Conservation (phyloP, 257 asterid genomes). For the Petunia secreta region DNA sequence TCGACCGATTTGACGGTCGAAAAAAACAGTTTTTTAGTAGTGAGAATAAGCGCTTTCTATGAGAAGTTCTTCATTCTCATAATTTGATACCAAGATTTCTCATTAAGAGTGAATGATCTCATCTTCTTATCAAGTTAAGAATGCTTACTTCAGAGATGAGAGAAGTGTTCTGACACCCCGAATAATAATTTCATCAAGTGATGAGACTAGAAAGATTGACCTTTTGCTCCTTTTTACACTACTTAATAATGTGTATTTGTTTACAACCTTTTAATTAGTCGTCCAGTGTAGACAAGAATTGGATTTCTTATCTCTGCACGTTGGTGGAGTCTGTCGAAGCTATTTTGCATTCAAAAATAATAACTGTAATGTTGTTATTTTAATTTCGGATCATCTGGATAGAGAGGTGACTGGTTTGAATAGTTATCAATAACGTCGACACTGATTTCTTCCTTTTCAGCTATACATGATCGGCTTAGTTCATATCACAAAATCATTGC, state of each 20-base stretch:
- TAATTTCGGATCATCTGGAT: neutral
- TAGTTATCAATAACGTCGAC: neutral
- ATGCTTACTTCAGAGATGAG: neutral
- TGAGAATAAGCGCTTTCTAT: no score
- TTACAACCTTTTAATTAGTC: neutral
- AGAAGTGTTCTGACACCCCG: no score
- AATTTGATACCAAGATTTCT: no score
- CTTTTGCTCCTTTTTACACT: neutral
- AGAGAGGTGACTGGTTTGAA: neutral
- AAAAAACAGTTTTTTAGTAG: no score
- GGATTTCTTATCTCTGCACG: neutral
- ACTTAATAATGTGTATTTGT: neutral
- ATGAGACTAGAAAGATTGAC: neutral
- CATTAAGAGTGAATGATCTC: neutral
- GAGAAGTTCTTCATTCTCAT: no score
- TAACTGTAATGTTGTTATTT: neutral
- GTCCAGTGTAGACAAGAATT: neutral
- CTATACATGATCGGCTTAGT: neutral
- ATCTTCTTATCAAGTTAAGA: neutral
- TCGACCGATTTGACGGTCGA: no score
- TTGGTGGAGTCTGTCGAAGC: conserved; percentile 2
- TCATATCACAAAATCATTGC: neutral
- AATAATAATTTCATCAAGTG: neutral
- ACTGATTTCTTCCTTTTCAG: neutral
- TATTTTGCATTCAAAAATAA: neutral